Evolutionary conservation across 768 basidiomycete genomes (phyloP).

Genomic region (Suillus cothurnatus): DNA sequence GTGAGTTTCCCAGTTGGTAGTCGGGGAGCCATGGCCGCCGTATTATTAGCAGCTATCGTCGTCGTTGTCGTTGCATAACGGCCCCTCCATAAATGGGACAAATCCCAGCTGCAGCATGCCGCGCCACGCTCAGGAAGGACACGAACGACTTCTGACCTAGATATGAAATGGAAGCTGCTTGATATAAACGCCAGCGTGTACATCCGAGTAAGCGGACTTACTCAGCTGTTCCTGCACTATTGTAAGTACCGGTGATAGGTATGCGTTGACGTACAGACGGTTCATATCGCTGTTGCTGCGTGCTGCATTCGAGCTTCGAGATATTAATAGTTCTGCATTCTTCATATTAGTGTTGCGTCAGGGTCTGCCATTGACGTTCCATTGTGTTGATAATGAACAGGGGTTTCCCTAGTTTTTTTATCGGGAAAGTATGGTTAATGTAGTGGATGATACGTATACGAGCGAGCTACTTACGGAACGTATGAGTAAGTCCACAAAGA

Average conservation of each 20-base stretch:
- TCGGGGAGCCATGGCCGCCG: neutral
- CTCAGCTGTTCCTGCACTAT: neutral
- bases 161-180: neutral
- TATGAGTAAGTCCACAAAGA: neutral
- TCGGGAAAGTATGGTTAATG: neutral
- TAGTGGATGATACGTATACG: neutral
- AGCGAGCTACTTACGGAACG: neutral
- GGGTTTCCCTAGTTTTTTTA: neutral
- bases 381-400: neutral
- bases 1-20: neutral
- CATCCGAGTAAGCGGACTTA: neutral
- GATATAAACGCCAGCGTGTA: neutral
- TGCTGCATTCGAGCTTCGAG: neutral
- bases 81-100: neutral
- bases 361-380: neutral
- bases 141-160: neutral
- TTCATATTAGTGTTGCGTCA: neutral
- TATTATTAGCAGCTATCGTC: neutral
- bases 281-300: neutral
- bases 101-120: neutral
- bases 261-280: neutral
- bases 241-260: neutral
- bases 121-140: neutral
- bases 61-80: neutral
- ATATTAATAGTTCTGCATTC: neutral